phyloP scores from a whole-genome alignment of 202 grass and related monocot genomes.

The Cymbopogon flexuosus region DNA sequence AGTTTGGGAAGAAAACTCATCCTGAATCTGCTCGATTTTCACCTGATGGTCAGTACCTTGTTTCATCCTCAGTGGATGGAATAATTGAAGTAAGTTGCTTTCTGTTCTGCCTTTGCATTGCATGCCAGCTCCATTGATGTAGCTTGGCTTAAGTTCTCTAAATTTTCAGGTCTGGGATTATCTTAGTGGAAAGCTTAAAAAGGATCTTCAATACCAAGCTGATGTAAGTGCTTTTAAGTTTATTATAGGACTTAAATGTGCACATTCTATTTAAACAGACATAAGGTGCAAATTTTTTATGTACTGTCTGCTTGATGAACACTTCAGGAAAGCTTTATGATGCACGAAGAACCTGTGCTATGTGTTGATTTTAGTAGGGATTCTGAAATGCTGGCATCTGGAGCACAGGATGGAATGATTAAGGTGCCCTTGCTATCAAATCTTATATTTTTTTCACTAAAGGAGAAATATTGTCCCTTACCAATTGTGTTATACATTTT shows the following conservation, averaged over 20 bases:
- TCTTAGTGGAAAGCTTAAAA: conserved; percentile 94
- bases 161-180: conserved; percentile 94
- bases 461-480: background rate
- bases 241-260: conserved; percentile 5
- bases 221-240: conserved; percentile 55
- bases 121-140: background rate
- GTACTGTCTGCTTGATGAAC: conserved; percentile 4
- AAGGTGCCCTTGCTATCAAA: conserved; percentile 46
- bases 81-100: conserved; percentile 78
- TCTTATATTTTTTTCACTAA: background rate
- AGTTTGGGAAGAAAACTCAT: conserved; percentile 99
- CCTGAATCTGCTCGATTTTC: conserved; percentile 97
- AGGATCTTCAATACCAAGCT: conserved; percentile 98
- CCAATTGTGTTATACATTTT: background rate
- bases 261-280: conserved; percentile 3
- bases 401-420: conserved; percentile 94
- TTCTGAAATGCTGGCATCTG: conserved; percentile 93
- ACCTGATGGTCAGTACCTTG: conserved; percentile 96
- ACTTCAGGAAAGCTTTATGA: conserved; percentile 92
- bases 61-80: conserved; percentile 97
- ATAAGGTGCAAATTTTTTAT: conserved; percentile 17
- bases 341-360: conserved; percentile 91
- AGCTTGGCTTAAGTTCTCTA: conserved; percentile 26
- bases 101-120: conserved; percentile 27
- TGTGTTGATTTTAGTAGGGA: conserved; percentile 98